Base-by-base conservation (phyloP, 2,329 filamentous ascomycete genomes). In the Phyllosticta paracitricarpa region DNA sequence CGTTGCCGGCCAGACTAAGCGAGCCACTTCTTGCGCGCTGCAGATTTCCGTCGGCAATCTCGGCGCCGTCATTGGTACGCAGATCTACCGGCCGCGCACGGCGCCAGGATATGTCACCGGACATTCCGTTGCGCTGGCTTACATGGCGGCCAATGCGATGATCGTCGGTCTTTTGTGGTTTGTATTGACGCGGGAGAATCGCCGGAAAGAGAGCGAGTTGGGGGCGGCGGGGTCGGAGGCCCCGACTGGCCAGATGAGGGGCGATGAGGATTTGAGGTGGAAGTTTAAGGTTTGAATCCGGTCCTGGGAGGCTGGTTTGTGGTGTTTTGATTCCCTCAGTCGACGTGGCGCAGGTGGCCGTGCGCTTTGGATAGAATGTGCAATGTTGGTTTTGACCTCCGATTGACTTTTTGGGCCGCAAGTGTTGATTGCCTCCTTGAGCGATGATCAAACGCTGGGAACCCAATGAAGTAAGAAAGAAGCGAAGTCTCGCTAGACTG, bases 1-100 rank as follows among this genome's bases (percentile, higher is more conserved):
- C 62, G 68, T 82, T 0, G 76, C 77, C 0, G 81, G 80, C 0
- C 77, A 79, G 61, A 82, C 79, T 64, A 83, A 83, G 68, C 77
- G 78, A 53, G 76, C 80, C 3, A 77, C 79, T 30, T 75, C 77
- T 1, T 76, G 79, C 12, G 77, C 75, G 0, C 75, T 80, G 64
- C 79, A 82, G 66, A 77, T 82, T 40, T 76, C 72, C 0, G 70
- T 82, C 25, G 80, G 80, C 0, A 82, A 82, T 40, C 61, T 78
- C 71, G 73, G 72, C 4, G 72, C 68, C n/a, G 73, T 75, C 3
- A 51, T 75, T 7, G 73, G 73, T 4, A 74, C 72, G 17, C 73
- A 75, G 65, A 61, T 75, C 14, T 75, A 74, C 56, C 64, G 73
- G 6, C 70, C 72, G 1, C 69, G 66, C 0, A 73, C 70, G 0